Conservation (phyloP, 306 rosid species). For the Oxytropis ochrocephala region DNA sequence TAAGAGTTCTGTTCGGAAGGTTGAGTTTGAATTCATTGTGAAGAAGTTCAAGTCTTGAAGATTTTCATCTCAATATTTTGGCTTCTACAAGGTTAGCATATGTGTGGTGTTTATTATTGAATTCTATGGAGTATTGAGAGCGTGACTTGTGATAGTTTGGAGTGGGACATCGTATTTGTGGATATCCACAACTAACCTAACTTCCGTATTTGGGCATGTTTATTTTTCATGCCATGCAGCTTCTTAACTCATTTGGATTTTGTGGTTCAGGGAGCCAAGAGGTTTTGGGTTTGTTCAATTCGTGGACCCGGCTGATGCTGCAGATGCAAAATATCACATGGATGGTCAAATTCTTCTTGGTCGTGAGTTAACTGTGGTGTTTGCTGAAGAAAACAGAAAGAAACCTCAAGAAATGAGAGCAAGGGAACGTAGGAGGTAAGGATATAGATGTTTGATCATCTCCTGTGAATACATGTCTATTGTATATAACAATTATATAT, state of each 20-base stretch:
- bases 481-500: neutral
- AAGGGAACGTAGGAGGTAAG: constrained; percentile 53
- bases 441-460: neutral
- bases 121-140: constrained; percentile 30
- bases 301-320: constrained; percentile 70
- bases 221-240: neutral
- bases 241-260: neutral
- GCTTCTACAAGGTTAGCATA: constrained; percentile 74
- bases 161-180: constrained; percentile 16
- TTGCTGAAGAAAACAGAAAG: constrained; percentile 80
- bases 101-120: constrained; percentile 43
- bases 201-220: constrained; percentile 11
- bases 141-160: constrained; percentile 13
- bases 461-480: neutral
- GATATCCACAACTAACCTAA: constrained; percentile 9
- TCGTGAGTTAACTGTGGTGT: constrained; percentile 69
- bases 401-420: constrained; percentile 80
- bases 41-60: constrained; percentile 76
- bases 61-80: constrained; percentile 60
- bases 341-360: constrained; percentile 74
- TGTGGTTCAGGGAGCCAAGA: constrained; percentile 59
- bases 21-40: constrained; percentile 57
- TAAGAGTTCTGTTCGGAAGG: constrained; percentile 37
- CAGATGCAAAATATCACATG: constrained; percentile 74
- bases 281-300: constrained; percentile 80